phyloP scores from a whole-genome alignment of 768 basidiomycete species.

The Leccinum subgranulosum region DNA sequence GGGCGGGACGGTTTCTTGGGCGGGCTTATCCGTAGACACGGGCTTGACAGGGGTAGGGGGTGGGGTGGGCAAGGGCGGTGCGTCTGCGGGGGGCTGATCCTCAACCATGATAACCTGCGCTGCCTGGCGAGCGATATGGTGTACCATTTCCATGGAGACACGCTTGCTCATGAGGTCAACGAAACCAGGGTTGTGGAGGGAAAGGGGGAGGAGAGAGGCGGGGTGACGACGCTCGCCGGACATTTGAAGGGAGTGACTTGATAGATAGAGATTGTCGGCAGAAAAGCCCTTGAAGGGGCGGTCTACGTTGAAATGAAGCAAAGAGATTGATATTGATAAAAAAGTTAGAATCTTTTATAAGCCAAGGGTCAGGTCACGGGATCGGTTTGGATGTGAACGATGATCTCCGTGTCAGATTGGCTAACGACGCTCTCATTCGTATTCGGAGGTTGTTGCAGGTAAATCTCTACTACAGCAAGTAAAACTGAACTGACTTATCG shows the following conservation, averaged over 20 bases:
- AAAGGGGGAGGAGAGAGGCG: constrained; percentile 76
- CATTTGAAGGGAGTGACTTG: constrained; percentile 34
- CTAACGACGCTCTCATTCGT: constrained; percentile 64
- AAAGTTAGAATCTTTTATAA: constrained; percentile 7
- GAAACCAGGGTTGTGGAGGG: constrained; percentile 76
- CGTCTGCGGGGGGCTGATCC: constrained; percentile 38
- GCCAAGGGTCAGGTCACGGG: too few species aligned
- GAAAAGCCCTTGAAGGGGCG: background rate
- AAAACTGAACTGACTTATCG: background rate
- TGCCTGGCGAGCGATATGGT: constrained; percentile 77
- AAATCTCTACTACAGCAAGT: too few species aligned
- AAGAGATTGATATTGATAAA: background rate
- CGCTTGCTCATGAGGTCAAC: constrained; percentile 73
- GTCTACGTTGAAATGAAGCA: constrained; percentile 18
- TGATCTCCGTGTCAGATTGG: constrained; percentile 43
- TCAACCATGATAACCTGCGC: constrained; percentile 72
- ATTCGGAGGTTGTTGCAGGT: constrained; percentile 90
- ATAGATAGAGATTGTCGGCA: too few species aligned
- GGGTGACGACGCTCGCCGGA: constrained; percentile 53
- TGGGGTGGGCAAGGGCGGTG: constrained; percentile 54
- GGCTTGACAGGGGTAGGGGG: constrained; percentile 61
- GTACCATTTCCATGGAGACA: constrained; percentile 83
- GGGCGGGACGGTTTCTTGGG: constrained; percentile 24
- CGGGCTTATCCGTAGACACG: constrained; percentile 33
- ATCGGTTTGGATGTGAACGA: constrained; percentile 5